These are phyloP conservation scores for Nakaseomyces sp. DNA, from an alignment of 1,139 yeast species.

Conservation along the genomic window DNA sequence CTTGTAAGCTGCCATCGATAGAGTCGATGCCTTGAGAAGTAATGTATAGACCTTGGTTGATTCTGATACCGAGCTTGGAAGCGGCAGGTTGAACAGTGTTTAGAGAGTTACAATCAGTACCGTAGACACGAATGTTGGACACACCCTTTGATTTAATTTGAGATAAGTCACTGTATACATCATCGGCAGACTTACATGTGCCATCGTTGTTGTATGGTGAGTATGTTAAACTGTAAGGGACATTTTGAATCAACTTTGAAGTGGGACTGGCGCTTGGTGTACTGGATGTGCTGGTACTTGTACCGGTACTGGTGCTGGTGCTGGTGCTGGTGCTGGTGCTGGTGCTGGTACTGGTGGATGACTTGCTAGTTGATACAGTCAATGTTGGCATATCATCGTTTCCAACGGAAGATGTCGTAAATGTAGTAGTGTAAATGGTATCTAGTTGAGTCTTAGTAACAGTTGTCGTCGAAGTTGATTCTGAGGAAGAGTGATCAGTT, in stretches of 20 bases:
- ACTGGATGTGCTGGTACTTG: constrained; percentile 8
- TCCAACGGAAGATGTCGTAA: constrained; percentile 10
- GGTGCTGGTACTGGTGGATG: background rate
- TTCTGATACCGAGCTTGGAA: constrained; percentile 50
- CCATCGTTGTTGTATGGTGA: constrained; percentile 70
- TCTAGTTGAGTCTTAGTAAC: constrained; percentile 11
- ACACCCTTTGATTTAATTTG: constrained; percentile 55
- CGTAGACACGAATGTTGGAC: constrained; percentile 61
- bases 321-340: too few species aligned
- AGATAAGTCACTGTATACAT: constrained; percentile 52
- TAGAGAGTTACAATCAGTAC: constrained; percentile 73
- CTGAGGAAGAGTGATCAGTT: constrained; percentile 2
- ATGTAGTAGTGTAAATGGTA: constrained; percentile 10
- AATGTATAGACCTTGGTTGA: constrained; percentile 88
- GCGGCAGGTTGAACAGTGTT: constrained; percentile 58
- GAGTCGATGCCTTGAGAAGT: constrained; percentile 53
- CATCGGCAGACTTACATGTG: constrained; percentile 50
- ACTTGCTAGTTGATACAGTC: background rate
- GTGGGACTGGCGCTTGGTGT: background rate
- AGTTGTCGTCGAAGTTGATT: constrained; percentile 11
- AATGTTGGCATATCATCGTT: constrained; percentile 8
- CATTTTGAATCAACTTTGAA: constrained; percentile 5
- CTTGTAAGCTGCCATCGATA: constrained; percentile 50
- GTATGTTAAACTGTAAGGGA: constrained; percentile 59
- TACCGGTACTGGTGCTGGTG: too few species aligned